Conservation (phyloP, 495 filamentous ascomycete genomes). For the Lasiosphaeriaceae sp. region DNA sequence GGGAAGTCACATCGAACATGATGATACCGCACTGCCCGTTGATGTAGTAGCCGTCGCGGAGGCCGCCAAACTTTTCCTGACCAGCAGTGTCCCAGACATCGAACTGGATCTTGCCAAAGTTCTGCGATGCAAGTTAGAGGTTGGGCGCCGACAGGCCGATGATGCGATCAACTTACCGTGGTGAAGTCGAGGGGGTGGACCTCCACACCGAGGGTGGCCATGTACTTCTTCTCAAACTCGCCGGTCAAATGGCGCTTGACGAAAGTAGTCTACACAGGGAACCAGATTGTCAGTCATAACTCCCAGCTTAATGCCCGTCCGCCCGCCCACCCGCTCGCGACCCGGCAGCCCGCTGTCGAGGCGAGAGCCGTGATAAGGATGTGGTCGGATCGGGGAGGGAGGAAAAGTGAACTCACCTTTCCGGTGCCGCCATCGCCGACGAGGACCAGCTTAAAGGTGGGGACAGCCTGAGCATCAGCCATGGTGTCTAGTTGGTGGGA, state of each 20-base stretch:
- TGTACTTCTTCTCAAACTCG: conserved; percentile 99
- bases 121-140: conserved; percentile 55
- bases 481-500: conserved; percentile 44
- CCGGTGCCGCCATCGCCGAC: conserved; percentile 99
- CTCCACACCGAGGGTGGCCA: conserved; percentile 98
- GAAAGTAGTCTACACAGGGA: conserved; percentile 79
- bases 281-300: conserved; percentile 21
- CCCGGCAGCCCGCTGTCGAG: conserved; percentile 22
- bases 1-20: conserved; percentile 99
- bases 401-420: conserved; percentile 63
- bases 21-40: conserved; percentile 99
- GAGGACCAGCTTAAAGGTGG: conserved; percentile 99
- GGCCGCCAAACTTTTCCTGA: conserved; percentile 99
- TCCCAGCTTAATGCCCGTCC: neutral
- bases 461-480: conserved; percentile 49
- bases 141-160: conserved; percentile 11
- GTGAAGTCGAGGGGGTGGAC: conserved; percentile 93
- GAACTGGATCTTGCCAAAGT: conserved; percentile 95
- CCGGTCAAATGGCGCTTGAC: conserved; percentile 99
- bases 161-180: conserved; percentile 61
- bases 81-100: conserved; percentile 99
- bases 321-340: too few species aligned
- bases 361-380: conserved; percentile 7
- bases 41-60: conserved; percentile 99
- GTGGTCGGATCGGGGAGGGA: neutral